These are phyloP conservation scores for Solanum gandarillasii DNA, from an alignment of 257 asterid species.

Conservation along the genomic window DNA sequence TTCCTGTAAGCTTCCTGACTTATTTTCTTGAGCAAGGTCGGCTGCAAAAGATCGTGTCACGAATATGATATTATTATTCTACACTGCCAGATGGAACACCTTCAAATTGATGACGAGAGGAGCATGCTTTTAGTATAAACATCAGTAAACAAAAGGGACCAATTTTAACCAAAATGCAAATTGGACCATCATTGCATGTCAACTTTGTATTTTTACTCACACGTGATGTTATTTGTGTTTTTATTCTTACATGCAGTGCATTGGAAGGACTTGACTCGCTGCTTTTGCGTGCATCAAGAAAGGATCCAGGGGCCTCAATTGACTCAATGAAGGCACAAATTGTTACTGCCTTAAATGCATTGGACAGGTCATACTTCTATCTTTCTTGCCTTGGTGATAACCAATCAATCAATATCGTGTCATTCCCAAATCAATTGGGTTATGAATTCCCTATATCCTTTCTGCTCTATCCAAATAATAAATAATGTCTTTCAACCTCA, in stretches of 20 bases:
- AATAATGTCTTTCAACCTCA: neutral
- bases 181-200: neutral
- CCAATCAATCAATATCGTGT: neutral
- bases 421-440: neutral
- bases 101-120: neutral
- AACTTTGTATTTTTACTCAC: neutral
- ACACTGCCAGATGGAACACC: neutral
- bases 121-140: neutral
- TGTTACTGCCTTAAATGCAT: slow-evolving; percentile 42
- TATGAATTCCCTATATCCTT: neutral
- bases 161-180: neutral
- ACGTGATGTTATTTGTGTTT: neutral
- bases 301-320: slow-evolving; percentile 40
- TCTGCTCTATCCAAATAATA: neutral
- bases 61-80: neutral
- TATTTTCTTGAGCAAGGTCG: neutral
- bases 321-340: slow-evolving; percentile 57
- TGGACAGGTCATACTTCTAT: slow-evolving; percentile 44
- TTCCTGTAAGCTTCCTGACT: neutral
- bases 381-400: neutral
- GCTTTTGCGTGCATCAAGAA: slow-evolving; percentile 76
- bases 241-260: slow-evolving; percentile 34
- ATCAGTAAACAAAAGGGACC: neutral
- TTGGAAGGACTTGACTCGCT: slow-evolving; percentile 93
- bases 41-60: neutral